Conservation (phyloP, 129 eudicot genomes). For the Flaveria brownii region DNA sequence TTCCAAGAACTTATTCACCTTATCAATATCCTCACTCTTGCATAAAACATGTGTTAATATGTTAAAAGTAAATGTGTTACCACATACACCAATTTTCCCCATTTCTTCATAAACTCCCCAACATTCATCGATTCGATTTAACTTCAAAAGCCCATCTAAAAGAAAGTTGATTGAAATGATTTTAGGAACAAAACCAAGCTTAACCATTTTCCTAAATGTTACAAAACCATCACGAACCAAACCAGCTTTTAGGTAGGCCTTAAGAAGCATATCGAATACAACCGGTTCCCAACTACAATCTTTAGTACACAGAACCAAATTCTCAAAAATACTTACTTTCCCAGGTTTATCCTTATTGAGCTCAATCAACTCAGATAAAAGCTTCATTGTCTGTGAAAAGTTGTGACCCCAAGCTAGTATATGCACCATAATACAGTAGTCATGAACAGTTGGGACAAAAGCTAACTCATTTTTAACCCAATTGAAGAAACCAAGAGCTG, state of each 20-base stretch:
- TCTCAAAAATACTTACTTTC: slow-evolving; percentile 50
- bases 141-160: slow-evolving; percentile 67
- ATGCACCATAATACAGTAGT: slow-evolving; percentile 73
- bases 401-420: slow-evolving; percentile 64
- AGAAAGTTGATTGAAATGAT: slow-evolving; percentile 69
- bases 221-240: slow-evolving; percentile 57
- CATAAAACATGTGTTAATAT: slow-evolving; percentile 77
- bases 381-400: slow-evolving; percentile 53
- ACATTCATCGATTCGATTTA: slow-evolving; percentile 49
- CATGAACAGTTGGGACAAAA: slow-evolving; percentile 43
- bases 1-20: slow-evolving; percentile 73
- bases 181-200: slow-evolving; percentile 63
- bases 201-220: slow-evolving; percentile 64
- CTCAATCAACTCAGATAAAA: slow-evolving; percentile 57
- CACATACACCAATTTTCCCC: slow-evolving; percentile 57
- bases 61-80: slow-evolving; percentile 72
- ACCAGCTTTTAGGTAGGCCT: slow-evolving; percentile 64
- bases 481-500: slow-evolving; percentile 68
- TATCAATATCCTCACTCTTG: slow-evolving; percentile 61
- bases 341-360: slow-evolving; percentile 21
- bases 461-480: slow-evolving; percentile 62
- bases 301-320: slow-evolving; percentile 43
- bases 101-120: slow-evolving; percentile 80
- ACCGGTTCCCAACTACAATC: slow-evolving; percentile 90
- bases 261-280: slow-evolving; percentile 81